Evolutionary conservation across 2,329 filamentous ascomycete genomes (phyloP), one percentile per base, ranked within the genome.

Genomic region (Ilyonectria destructans): DNA sequence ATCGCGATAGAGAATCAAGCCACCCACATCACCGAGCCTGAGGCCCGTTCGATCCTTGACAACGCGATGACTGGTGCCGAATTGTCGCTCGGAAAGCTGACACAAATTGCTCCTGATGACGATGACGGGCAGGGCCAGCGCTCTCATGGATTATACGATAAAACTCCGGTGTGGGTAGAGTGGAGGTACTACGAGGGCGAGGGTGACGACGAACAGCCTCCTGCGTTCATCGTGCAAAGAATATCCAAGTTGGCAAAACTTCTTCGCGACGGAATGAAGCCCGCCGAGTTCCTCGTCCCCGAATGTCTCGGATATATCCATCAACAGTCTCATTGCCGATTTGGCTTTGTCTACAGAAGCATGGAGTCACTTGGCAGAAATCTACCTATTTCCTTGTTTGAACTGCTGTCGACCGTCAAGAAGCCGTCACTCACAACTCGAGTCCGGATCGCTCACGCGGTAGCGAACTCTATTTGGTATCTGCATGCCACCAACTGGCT

Each of bases 401-500:
- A 59, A 10, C 29, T 51, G n/a, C 21, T 59, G 12, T 49, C 40
- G 12, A 29, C 43, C 6, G 10, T 31, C 17, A 59, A 56, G 29
- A 56, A 59, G 29, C 57, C 45, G 37, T 49, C 57, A 15, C 45
- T 59, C 3, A 48, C 57, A 6, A 37, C 40, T 12, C 26, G 57
- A 13, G 19, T 59, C 26, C 57, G 46, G 3, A 59, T 59, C n/a
- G 57, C 57, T 10, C 29, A 29, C 19, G 45, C 26, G 9, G 29
- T 51, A 10, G 43, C 43, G 8, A 49, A 45, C 7, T 59, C 57
- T 7, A n/a, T 59, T 6, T 59, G 57, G 37, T 59, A 59, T 51
- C 45, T 59, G 4, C 57, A 59, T 19, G 43, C 57, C 3, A 59
- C 57, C n/a, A 59, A 59, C 19, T 59, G 57, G 57, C 57, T 59